Evolutionary conservation across 192 early-diverging fungal species (phyloP).

Genomic region (Coemansia erecta): DNA sequence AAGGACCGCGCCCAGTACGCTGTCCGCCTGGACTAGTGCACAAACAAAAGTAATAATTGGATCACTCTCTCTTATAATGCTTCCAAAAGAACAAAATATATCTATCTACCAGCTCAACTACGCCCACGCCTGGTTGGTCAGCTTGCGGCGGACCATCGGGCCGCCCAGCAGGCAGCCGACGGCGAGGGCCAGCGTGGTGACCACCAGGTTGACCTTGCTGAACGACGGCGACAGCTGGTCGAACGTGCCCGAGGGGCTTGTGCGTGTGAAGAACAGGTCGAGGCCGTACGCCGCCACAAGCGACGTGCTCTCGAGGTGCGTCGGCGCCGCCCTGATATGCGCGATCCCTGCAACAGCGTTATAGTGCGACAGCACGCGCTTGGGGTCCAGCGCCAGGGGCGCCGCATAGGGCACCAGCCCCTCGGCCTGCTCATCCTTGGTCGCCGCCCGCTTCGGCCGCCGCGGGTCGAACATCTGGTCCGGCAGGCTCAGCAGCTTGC

Average conservation of each 20-base stretch:
- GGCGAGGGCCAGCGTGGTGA: constrained; percentile 77
- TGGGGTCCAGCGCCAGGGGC: constrained; percentile 69
- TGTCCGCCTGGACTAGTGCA: constrained; percentile 23
- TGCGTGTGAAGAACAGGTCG: constrained; percentile 85
- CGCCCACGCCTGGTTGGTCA: constrained; percentile 56
- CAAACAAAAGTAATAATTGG: constrained; percentile 5
- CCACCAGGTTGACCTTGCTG: constrained; percentile 77
- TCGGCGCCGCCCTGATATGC: constrained; percentile 69
- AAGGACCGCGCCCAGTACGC: constrained; percentile 48
- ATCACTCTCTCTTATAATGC: too few relatives aligned
- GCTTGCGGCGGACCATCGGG: constrained; percentile 69
- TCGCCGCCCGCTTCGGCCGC: constrained; percentile 64
- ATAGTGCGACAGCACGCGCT: constrained; percentile 74
- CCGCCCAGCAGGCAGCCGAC: constrained; percentile 70
- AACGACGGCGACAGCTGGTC: constrained; percentile 93
- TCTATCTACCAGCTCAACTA: too few relatives aligned
- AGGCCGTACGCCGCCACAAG: constrained; percentile 85
- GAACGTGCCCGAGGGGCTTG: constrained; percentile 85
- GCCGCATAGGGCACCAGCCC: constrained; percentile 73
- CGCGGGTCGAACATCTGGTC: constrained; percentile 78
- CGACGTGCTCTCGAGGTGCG: constrained; percentile 90
- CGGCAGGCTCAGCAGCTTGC: constrained; percentile 43
- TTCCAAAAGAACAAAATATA: too few relatives aligned
- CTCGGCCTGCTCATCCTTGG: constrained; percentile 87
- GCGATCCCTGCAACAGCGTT: constrained; percentile 63